Evolutionary conservation across 179 eudicot species (phyloP).

Genomic region (Patellifolia procumbens): DNA sequence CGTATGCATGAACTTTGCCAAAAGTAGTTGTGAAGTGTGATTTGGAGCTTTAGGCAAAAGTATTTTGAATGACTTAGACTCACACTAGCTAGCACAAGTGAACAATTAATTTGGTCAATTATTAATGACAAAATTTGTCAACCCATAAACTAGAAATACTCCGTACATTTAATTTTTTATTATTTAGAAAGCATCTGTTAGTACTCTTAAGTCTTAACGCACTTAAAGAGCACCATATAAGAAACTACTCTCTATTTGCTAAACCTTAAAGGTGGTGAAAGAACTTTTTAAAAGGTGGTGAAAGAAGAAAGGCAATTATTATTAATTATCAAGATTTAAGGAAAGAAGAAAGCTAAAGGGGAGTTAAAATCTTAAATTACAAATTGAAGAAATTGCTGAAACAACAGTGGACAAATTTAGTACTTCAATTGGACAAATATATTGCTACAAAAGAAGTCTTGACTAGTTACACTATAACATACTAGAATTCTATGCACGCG

Average conservation of each 20-base stretch:
- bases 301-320: not conserved
- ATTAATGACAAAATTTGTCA: not conserved
- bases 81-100: not conserved
- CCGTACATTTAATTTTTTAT: too few relatives aligned
- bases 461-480: too few relatives aligned
- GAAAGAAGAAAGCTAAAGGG: not conserved
- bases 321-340: not conserved
- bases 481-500: too few relatives aligned
- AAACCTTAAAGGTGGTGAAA: not conserved
- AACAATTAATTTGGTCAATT: constrained; percentile 5
- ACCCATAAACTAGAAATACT: not conserved
- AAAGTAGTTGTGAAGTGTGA: constrained; percentile 1
- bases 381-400: not conserved
- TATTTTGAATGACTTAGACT: not conserved
- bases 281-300: not conserved
- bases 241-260: not conserved
- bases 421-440: too few relatives aligned
- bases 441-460: too few relatives aligned
- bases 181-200: too few relatives aligned
- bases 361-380: not conserved
- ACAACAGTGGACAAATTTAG: not conserved
- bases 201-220: not conserved
- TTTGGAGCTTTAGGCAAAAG: not conserved
- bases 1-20: constrained; percentile 2
- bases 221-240: not conserved